Evolutionary conservation across 2,329 filamentous ascomycete genomes (phyloP).

Genomic region (Plectosphaerella cucumerina): DNA sequence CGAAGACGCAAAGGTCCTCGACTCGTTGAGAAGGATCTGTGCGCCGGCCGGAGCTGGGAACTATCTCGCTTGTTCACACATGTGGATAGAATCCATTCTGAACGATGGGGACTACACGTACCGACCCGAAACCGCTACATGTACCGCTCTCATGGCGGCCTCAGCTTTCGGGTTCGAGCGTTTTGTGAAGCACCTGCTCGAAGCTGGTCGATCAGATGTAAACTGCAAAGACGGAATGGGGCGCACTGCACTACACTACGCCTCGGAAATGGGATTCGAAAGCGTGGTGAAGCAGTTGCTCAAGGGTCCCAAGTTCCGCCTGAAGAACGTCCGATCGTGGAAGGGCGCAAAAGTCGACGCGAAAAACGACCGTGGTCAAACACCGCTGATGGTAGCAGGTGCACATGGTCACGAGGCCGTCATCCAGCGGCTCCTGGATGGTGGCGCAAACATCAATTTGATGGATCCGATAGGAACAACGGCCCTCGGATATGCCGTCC

Average conservation of each 20-base stretch:
- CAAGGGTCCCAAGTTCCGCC: not conserved
- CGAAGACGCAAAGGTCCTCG: not conserved
- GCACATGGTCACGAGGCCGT: too few relatives aligned
- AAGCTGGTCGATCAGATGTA: not conserved
- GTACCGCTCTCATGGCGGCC: too few relatives aligned
- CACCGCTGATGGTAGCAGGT: not conserved
- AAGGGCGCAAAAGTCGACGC: not conserved
- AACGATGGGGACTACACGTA: too few relatives aligned
- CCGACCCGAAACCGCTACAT: too few relatives aligned
- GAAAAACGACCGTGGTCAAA: not conserved
- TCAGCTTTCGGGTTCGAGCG: too few relatives aligned
- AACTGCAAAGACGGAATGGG: not conserved
- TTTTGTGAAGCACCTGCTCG: too few relatives aligned
- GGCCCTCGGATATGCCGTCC: too few relatives aligned
- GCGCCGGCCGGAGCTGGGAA: not conserved
- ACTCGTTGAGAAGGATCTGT: not conserved
- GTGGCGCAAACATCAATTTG: too few relatives aligned
- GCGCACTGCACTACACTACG: not conserved
- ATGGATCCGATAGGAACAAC: too few relatives aligned
- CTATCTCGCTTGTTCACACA: not conserved
- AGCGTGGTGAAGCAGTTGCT: not conserved
- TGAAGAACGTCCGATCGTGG: too few relatives aligned
- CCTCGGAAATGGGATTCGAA: not conserved
- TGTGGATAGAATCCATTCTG: too few relatives aligned
- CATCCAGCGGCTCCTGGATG: too few relatives aligned